These are phyloP conservation scores for Ambrosia artemisiifolia DNA, from an alignment of 129 eudicot species.

Conservation along the genomic window DNA sequence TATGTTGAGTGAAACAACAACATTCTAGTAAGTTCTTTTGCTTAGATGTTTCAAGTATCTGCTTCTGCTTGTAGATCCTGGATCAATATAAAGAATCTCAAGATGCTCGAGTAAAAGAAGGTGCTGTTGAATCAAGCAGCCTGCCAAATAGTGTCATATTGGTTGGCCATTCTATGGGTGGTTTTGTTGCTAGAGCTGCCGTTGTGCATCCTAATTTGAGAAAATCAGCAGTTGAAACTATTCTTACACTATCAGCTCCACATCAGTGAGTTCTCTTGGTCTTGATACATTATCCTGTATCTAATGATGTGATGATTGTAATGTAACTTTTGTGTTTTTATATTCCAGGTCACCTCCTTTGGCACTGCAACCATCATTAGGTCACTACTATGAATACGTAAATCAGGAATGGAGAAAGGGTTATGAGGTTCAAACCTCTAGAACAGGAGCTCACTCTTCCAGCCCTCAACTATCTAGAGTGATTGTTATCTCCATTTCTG, in stretches of 20 bases:
- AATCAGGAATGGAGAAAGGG: constrained; percentile 92
- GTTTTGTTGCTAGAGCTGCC: constrained; percentile 99
- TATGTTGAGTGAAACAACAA: too few relatives aligned
- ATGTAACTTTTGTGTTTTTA: constrained; percentile 6
- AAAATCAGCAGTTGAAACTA: constrained; percentile 79
- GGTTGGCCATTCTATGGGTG: constrained; percentile 99
- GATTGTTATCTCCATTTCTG: constrained; percentile 87
- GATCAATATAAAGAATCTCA: constrained; percentile 81
- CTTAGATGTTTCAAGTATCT: constrained; percentile 2
- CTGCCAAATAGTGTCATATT: constrained; percentile 71
- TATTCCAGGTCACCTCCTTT: constrained; percentile 81
- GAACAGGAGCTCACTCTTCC: constrained; percentile 35
- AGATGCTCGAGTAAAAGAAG: constrained; percentile 67
- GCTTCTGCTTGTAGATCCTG: constrained; percentile 54
- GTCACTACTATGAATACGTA: constrained; percentile 69
- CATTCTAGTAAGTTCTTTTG: constrained; percentile 8
- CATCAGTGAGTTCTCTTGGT: constrained; percentile 69
- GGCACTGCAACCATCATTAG: constrained; percentile 93
- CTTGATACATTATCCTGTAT: constrained; percentile 10
- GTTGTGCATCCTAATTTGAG: constrained; percentile 80
- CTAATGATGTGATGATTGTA: not conserved
- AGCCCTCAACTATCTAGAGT: constrained; percentile 46
- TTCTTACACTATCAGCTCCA: constrained; percentile 86
- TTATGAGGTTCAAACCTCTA: constrained; percentile 57
- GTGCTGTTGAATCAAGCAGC: constrained; percentile 51